Conservation (phyloP, 441 rosid species). For the Euphorbia schlechtendalii region DNA sequence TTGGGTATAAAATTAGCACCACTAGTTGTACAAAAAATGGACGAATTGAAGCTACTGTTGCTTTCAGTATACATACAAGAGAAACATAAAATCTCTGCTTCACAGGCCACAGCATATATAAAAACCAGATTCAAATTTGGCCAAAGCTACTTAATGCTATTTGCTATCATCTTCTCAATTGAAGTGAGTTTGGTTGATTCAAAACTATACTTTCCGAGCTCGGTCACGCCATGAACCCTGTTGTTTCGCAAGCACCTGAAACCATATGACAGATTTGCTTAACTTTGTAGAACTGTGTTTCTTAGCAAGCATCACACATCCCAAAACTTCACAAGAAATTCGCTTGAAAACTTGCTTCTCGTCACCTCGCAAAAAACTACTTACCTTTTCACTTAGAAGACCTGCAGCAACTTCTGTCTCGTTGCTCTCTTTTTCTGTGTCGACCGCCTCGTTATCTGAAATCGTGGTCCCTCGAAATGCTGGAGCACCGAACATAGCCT, state of each 20-base stretch:
- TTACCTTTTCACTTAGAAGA: constrained; percentile 79
- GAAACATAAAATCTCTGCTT: not conserved
- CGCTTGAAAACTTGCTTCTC: not conserved
- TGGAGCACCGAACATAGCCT: constrained; percentile 89
- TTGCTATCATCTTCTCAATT: constrained; percentile 9
- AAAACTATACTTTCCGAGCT: constrained; percentile 42
- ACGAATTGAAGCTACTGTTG: no score
- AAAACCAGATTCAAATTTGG: not conserved
- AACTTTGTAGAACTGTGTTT: constrained; percentile 33
- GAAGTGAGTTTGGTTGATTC: not conserved
- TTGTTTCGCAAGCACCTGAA: constrained; percentile 81
- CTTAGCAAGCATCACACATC: constrained; percentile 51
- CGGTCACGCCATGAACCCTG: constrained; percentile 99
- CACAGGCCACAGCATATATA: not conserved
- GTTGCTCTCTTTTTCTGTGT: constrained; percentile 29
- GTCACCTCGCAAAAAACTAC: not conserved
- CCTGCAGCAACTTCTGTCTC: constrained; percentile 30
- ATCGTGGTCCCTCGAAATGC: constrained; percentile 21
- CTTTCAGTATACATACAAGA: no score
- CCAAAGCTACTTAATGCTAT: not conserved
- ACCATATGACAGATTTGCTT: constrained; percentile 3
- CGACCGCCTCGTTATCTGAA: constrained; percentile 29
- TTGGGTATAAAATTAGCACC: no score
- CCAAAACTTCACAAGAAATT: constrained; percentile 15
- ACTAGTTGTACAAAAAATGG: no score